Conservation (phyloP, 2,329 filamentous ascomycete species). For the Amesomyces nigricolor region DNA sequence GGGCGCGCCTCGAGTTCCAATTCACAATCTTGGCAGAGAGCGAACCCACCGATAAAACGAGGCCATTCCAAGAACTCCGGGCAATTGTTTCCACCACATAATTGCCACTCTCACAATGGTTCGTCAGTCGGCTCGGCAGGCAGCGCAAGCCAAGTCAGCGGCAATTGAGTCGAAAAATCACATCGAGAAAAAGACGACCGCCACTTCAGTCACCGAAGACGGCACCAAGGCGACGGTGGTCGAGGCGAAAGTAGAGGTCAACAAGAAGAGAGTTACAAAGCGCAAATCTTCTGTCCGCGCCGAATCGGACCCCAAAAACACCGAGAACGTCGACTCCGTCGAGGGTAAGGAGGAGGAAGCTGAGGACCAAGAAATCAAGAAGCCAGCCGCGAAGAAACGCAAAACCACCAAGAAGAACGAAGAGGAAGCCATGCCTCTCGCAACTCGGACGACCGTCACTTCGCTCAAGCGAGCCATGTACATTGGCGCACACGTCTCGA, state of each 20-base stretch:
- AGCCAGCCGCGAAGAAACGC: conserved; percentile 25
- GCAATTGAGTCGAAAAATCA: conserved; percentile 8
- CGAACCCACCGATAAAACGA: neutral
- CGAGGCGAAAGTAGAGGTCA: conserved; percentile 32
- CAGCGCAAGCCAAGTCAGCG: conserved; percentile 8
- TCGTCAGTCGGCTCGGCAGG: conserved; percentile 16
- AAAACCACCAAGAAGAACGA: conserved; percentile 38
- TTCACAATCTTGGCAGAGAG: neutral
- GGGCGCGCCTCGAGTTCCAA: neutral
- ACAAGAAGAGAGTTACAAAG: conserved; percentile 18
- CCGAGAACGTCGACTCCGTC: conserved; percentile 20
- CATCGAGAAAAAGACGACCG: conserved; percentile 19
- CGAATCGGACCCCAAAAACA: conserved; percentile 23
- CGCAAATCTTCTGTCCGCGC: conserved; percentile 20
- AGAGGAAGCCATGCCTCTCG: conserved; percentile 55
- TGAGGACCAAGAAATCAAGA: conserved; percentile 26
- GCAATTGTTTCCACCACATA: neutral
- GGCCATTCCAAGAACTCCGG: neutral
- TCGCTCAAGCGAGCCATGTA: conserved; percentile 67
- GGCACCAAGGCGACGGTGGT: conserved; percentile 25
- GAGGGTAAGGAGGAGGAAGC: conserved; percentile 21
- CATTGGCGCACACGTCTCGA: conserved; percentile 88
- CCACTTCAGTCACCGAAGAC: conserved; percentile 10
- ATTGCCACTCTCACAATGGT: conserved; percentile 10
- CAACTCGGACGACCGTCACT: conserved; percentile 56